Evolutionary conservation across 2,329 filamentous ascomycete genomes (phyloP), one percentile per base, ranked within the genome.

Genomic region (Epichloe hybrida): DNA sequence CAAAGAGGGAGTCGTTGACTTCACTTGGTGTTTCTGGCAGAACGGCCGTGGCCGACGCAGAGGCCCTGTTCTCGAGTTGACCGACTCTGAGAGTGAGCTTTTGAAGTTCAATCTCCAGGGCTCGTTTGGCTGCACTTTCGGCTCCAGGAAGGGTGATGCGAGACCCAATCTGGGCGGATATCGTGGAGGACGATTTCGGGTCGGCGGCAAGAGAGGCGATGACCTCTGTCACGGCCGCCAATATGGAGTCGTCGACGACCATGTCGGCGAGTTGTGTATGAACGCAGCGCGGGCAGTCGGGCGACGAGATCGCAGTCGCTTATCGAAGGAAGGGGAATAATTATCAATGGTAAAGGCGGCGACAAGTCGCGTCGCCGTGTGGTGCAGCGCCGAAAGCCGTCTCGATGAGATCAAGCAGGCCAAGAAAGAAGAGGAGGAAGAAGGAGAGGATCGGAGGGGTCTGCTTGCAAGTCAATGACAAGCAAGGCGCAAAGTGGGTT

Each of bases 21-120:
- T 93, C 88, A 65, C 84, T 89, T 46, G 89, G 88, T 9, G 88
- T 93, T 62, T 90, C 84, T 59, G 88, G 88, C 59, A 90, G 77
- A 51, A 76, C 71, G 56, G 76, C 74, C 52, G 76, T 66, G 52
- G 76, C 74, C 53, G 77, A 69, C 51, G 77, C 72, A 62, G 77
- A 79, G 57, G 86, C 84, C 69, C 84, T 84, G 59, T 81, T 80
- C 72, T 97, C 90, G 59, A 97, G 80, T 57, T 83, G 81, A 56
- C 89, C 85, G 58, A 97, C 81, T 58, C 93, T 78, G 54, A 82
- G 72, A 53, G 84, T 79, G 56, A 97, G 78, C 51, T 86, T 84
- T 48, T 84, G 79, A 52, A 98, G 78, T 70, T 97, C 91, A 53
- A 77, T 75, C 70, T 97, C 89, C 54, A 97, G 79, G 35, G 77